These are phyloP conservation scores for Ophiocordyceps sinensis DNA, from an alignment of 2,329 filamentous ascomycete genomes.

Conservation along the genomic window DNA sequence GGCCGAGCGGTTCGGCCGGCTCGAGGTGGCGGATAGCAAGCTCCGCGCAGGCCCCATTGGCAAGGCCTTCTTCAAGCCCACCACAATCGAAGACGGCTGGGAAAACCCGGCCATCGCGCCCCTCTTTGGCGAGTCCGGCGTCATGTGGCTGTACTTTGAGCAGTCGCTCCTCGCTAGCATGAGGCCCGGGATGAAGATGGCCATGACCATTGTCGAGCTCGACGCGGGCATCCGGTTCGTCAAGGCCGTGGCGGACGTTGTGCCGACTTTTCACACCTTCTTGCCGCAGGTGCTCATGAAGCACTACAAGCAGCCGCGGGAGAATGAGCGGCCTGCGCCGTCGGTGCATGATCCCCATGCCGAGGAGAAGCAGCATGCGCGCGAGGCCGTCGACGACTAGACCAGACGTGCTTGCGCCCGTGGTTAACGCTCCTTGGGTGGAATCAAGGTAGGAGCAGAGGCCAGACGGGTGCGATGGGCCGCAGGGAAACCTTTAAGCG, in stretches of 20 bases:
- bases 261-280: constrained; percentile 48
- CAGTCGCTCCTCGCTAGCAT: constrained; percentile 35
- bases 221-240: constrained; percentile 52
- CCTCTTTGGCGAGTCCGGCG: constrained; percentile 5
- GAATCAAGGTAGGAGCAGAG: too few relatives aligned
- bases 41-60: constrained; percentile 27
- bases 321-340: constrained; percentile 28
- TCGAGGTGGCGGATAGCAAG: constrained; percentile 18
- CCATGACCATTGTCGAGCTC: constrained; percentile 38
- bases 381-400: constrained; percentile 8
- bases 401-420: neutral
- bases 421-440: too few relatives aligned
- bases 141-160: constrained; percentile 50
- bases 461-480: too few relatives aligned
- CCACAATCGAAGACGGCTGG: constrained; percentile 33
- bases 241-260: constrained; percentile 38
- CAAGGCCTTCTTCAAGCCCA: constrained; percentile 25
- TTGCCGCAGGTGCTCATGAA: constrained; percentile 57
- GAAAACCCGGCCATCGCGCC: constrained; percentile 16
- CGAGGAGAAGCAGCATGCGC: constrained; percentile 13
- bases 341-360: constrained; percentile 22
- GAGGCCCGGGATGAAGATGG: constrained; percentile 50
- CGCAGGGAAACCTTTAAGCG: too few relatives aligned
- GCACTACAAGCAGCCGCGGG: constrained; percentile 43
- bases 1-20: constrained; percentile 27